A percentile compares a stretch with the other conserved stretches of the same genome.
Conservation (phyloP, 768 basidiomycete species). For the Podaxis sp. region DNA sequence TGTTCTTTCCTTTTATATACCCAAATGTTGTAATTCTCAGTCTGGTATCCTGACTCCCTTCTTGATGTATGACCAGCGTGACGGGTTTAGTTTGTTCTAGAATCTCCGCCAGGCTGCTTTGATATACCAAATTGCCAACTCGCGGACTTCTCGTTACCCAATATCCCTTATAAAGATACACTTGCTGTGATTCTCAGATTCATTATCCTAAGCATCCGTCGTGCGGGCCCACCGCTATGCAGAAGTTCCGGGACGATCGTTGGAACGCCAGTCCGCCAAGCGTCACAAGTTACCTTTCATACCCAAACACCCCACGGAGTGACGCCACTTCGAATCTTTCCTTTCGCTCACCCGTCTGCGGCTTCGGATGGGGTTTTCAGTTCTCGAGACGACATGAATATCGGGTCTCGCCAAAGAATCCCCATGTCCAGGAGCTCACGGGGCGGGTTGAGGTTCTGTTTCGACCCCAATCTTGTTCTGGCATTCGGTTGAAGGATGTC, state of each 20-base stretch:
- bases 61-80: too few species aligned
- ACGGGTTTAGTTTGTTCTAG: too few species aligned
- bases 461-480: neutral
- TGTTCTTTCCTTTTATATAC: too few species aligned
- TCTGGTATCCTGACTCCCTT: too few species aligned
- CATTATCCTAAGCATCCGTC: too few species aligned
- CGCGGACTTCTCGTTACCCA: too few species aligned
- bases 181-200: too few species aligned
- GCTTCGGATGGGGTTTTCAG: constrained; percentile 5
- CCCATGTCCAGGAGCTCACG: constrained; percentile 5
- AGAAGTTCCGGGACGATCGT: neutral
- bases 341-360: constrained; percentile 3
- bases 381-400: neutral
- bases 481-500: neutral
- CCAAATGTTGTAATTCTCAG: too few species aligned
- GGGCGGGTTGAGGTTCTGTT: neutral
- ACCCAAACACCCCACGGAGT: neutral
- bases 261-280: constrained; percentile 5
- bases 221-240: neutral
- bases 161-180: too few species aligned
- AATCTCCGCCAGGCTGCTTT: too few species aligned
- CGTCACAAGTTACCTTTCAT: neutral
- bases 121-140: too few species aligned
- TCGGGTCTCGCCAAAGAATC: neutral
- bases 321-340: neutral